Conservation (phyloP, 1,284 basidiomycete genomes). For the Boletus mariae region DNA sequence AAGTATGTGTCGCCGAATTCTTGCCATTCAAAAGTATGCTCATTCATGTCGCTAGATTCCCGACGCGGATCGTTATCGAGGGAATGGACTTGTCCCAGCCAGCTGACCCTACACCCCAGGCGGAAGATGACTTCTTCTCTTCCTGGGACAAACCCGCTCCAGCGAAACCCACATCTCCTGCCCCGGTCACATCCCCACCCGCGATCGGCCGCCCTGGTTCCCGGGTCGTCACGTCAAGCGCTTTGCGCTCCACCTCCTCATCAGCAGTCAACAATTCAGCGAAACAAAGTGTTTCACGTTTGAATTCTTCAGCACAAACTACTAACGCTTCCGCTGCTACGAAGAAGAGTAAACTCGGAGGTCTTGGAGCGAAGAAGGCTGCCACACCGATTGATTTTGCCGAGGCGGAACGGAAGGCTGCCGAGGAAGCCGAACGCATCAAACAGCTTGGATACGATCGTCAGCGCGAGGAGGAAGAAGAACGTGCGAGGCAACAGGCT, state of each 20-base stretch:
- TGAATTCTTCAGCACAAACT: slow-evolving; percentile 46
- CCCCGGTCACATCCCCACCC: slow-evolving; percentile 37
- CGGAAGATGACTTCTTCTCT: slow-evolving; percentile 88
- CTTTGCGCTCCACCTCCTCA: slow-evolving; percentile 45
- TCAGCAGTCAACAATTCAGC: slow-evolving; percentile 35
- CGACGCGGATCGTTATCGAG: slow-evolving; percentile 75
- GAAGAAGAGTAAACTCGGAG: slow-evolving; percentile 74
- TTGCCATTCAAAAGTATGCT: neutral
- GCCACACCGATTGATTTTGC: slow-evolving; percentile 83
- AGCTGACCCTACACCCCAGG: slow-evolving; percentile 38
- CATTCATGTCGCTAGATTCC: slow-evolving; percentile 52
- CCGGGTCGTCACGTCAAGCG: slow-evolving; percentile 64
- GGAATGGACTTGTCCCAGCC: slow-evolving; percentile 55
- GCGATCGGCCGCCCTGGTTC: slow-evolving; percentile 37
- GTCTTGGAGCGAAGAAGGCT: slow-evolving; percentile 83
- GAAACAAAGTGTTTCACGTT: slow-evolving; percentile 52
- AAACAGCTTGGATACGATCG: slow-evolving; percentile 88
- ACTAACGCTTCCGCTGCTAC: slow-evolving; percentile 36
- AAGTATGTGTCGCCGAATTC: slow-evolving; percentile 43
- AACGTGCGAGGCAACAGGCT: slow-evolving; percentile 55
- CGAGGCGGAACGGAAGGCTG: slow-evolving; percentile 83
- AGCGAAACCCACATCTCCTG: slow-evolving; percentile 49
- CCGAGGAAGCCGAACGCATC: slow-evolving; percentile 86
- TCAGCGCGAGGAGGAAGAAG: slow-evolving; percentile 70
- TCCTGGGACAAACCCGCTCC: slow-evolving; percentile 87